Base-by-base conservation (phyloP, 2,329 filamentous ascomycete species). In the Clonostachys byssicola region DNA sequence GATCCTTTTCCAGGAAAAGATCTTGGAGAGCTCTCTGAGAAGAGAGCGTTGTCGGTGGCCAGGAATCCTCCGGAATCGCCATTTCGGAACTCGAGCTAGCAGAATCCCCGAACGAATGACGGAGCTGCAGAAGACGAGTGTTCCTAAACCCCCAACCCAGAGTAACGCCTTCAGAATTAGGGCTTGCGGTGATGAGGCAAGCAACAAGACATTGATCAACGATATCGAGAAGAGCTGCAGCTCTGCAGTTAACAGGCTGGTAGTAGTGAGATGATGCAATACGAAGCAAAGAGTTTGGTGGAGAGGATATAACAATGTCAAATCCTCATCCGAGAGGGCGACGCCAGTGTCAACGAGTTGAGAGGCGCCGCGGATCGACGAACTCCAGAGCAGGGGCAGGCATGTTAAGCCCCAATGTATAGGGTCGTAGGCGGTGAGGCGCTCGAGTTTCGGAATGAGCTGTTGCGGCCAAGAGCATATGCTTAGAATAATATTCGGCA, bases 61-160 rank as follows among this genome's bases (percentile, higher is more conserved):
- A 61, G 2, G 69, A 63, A 16, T 12, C 30, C 45, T 13, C 75
- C 83, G 80, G 57, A 97, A 92, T 40, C 92, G 88, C 90, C 92
- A 96, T 56, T 84, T 90, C 3, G 94, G 94, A 16, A 97, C 89
- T 48, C 92, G 80, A 44, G 92, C 92, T 51, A 99, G 71, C 23
- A 86, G 80, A 46, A 97, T 86, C 42, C 89, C 91, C 88, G 89
- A 95, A 56, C 78, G 79, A 35, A 97, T 80, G 12, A 94, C 80
- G 33, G 83, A 77, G 33, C 82, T 81, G 60, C 90, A 95, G 6
- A 81, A 71, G 5, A 92, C 68, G 46, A 96, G 81, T 14, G 95
- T 65, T 42, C 81, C 78, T 33, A 96, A 65, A 1, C 92, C 91
- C n/a, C 92, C 85, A 41, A 85, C 74, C 88, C 89, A 96, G 47